Percentiles rank a stretch among this genome's conserved stretches.
phyloP scores from a whole-genome alignment of 768 basidiomycete genomes.

The Arthromyces matolae region DNA sequence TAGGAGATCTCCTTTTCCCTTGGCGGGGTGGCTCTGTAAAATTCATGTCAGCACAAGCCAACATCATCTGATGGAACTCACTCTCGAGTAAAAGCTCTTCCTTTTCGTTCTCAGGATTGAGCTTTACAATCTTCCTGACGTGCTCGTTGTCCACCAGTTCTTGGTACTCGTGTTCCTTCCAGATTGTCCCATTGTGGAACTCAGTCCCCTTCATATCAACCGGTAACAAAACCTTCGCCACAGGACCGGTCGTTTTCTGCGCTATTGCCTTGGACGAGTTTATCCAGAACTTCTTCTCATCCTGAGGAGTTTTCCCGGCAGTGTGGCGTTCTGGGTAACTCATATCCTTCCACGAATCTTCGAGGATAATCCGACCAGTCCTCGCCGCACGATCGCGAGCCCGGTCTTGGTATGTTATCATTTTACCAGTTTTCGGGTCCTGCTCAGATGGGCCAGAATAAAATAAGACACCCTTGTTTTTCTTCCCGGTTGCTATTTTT shows the following conservation, averaged over 20 bases:
- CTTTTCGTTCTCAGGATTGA: conserved; percentile 7
- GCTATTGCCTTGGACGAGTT: conserved; percentile 11
- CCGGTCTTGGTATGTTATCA: too few relatives aligned
- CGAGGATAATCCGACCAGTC: too few relatives aligned
- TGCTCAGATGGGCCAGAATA: too few relatives aligned
- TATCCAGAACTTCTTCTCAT: conserved; percentile 10
- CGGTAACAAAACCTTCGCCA: conserved; percentile 9
- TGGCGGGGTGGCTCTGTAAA: too few relatives aligned
- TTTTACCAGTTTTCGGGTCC: too few relatives aligned
- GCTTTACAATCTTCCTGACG: conserved; percentile 6
- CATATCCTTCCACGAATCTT: conserved; percentile 9
- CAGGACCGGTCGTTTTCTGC: conserved; percentile 4
- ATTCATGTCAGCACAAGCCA: too few relatives aligned
- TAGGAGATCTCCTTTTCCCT: too few relatives aligned
- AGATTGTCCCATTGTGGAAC: conserved; percentile 5
- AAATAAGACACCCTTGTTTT: too few relatives aligned
- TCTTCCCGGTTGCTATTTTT: too few relatives aligned
- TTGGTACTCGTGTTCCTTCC: conserved; percentile 12
- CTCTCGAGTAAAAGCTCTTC: neutral
- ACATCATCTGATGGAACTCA: too few relatives aligned
- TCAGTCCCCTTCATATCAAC: neutral
- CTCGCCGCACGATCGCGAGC: too few relatives aligned
- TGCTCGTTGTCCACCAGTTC: conserved; percentile 2
- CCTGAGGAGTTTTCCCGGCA: neutral
- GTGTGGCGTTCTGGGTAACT: neutral